Percentiles rank a stretch among this genome's conserved stretches.
Evolutionary conservation across 768 basidiomycete species (phyloP).

Genomic region (Amanita pallidorosea): DNA sequence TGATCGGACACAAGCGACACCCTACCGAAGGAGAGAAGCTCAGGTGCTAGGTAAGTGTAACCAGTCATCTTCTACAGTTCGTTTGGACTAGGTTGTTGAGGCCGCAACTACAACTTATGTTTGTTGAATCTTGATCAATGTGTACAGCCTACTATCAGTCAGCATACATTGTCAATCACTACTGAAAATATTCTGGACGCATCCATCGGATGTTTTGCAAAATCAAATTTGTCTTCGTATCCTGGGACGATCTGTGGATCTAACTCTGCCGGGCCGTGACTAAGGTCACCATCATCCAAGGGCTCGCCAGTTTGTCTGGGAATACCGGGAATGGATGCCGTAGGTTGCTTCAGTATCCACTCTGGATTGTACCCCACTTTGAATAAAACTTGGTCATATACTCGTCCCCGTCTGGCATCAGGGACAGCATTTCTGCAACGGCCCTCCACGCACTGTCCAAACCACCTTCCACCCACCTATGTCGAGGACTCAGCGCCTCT

Average conservation of each 20-base stretch:
- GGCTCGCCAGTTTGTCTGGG: background rate
- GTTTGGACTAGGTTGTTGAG: no score
- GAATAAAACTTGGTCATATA: background rate
- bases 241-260: background rate
- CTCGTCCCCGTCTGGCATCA: background rate
- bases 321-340: background rate
- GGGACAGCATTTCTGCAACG: slow-evolving; percentile 9
- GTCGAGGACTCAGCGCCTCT: slow-evolving; percentile 22
- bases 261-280: background rate
- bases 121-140: no score
- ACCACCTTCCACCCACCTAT: slow-evolving; percentile 18
- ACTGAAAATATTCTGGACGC: background rate
- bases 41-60: no score
- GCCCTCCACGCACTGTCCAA: slow-evolving; percentile 13
- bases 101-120: no score
- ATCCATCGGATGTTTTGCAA: background rate
- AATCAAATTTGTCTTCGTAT: background rate
- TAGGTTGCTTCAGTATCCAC: background rate
- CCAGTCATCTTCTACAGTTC: no score
- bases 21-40: no score
- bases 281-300: background rate
- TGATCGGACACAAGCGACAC: no score
- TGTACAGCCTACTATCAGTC: no score
- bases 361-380: background rate
- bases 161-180: no score